phyloP scores from a whole-genome alignment of 305 asterid genomes.

The Solanum hybrid region DNA sequence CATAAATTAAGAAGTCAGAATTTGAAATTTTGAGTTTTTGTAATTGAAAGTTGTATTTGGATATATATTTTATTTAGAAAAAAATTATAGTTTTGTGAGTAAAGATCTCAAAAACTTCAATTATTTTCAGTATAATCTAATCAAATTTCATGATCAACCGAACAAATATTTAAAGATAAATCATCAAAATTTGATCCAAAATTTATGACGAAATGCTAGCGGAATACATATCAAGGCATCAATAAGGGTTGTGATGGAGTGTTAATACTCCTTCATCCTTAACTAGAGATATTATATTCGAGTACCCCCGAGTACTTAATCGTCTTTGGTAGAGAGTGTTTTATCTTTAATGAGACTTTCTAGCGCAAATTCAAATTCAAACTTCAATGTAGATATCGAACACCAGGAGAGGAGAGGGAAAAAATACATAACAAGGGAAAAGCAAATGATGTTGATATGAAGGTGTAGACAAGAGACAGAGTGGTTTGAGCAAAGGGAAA shows the following conservation, averaged over 20 bases:
- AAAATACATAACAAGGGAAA: neutral
- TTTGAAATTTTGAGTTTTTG: neutral
- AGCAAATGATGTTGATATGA: neutral
- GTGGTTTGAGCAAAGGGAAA: constrained; percentile 5
- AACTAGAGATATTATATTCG: neutral
- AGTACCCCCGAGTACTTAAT: neutral
- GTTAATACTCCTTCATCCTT: neutral
- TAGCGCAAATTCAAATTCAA: too few species aligned
- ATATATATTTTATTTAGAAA: too few species aligned
- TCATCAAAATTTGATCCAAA: neutral
- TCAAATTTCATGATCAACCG: neutral
- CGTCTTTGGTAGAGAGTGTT: neutral
- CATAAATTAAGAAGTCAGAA: neutral
- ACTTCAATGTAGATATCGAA: neutral
- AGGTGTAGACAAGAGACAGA: neutral
- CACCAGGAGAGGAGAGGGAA: too few species aligned
- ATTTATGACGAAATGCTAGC: neutral
- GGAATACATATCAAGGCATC: neutral
- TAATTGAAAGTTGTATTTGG: too few species aligned
- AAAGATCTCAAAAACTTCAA: neutral
- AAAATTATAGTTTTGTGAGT: neutral
- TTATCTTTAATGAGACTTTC: too few species aligned
- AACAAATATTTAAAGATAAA: neutral
- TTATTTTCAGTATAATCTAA: too few species aligned
- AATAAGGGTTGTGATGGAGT: neutral